Conservation (phyloP, 2,329 filamentous ascomycete genomes). For the Fusarium anguioides region DNA sequence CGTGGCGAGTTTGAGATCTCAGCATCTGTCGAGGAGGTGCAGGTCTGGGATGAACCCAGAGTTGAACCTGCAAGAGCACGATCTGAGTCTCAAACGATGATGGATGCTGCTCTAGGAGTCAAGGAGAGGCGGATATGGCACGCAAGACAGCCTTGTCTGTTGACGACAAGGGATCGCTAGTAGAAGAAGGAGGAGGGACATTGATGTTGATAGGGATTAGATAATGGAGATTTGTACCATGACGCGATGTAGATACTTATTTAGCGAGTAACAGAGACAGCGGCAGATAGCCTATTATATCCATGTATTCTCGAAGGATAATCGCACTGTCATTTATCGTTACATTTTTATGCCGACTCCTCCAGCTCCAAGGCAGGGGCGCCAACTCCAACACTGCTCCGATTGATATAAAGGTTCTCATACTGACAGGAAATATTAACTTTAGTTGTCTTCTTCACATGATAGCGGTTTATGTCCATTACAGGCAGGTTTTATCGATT, state of each 20-base stretch:
- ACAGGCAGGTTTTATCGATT: no score
- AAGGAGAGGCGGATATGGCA: constrained; percentile 74
- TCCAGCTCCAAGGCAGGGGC: no score
- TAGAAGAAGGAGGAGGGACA: constrained; percentile 25
- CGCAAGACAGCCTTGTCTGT: constrained; percentile 65
- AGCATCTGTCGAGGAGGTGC: constrained; percentile 83
- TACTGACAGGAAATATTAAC: no score
- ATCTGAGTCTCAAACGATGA: constrained; percentile 66
- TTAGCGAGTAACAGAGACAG: no score
- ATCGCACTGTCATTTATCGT: no score
- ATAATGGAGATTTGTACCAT: constrained; percentile 12
- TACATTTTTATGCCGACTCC: no score
- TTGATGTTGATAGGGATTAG: constrained; percentile 17
- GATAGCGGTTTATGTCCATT: no score
- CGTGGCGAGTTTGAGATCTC: constrained; percentile 85
- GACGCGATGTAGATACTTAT: constrained; percentile 17
- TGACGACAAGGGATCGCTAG: constrained; percentile 63
- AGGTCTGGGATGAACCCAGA: constrained; percentile 58
- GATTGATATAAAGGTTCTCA: no score
- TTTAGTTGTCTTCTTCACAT: no score
- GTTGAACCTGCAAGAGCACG: constrained; percentile 51
- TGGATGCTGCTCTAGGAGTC: constrained; percentile 68
- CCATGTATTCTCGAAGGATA: no score
- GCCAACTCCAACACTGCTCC: no score
- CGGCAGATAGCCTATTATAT: no score